Evolutionary conservation across 2,329 filamentous ascomycete species (phyloP), one percentile per base, ranked within the genome.

Genomic region (Leptographium procerum): DNA sequence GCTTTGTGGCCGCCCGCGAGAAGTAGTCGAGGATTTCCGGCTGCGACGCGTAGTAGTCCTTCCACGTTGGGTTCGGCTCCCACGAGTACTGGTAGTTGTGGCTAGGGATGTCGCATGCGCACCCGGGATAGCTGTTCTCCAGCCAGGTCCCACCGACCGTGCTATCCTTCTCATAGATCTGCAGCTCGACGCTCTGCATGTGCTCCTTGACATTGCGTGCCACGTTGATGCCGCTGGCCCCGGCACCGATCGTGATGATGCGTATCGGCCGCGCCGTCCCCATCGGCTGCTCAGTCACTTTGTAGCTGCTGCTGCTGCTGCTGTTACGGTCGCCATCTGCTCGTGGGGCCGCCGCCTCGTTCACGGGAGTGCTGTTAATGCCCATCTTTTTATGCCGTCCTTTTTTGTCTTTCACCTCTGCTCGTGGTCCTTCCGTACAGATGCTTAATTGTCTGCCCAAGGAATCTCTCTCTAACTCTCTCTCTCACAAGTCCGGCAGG

Each of bases 171-270:
- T 64, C 63, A 57, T 64, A 64, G 13, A 62, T 55, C 9, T 52
- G 47, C 45, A 64, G 43, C 26, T 62, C 59, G 3, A 61, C n/a
- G 24, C 59, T 55, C 28, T 59, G 28, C 57, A 61, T 59, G 54
- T 60, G 59, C 51, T 50, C 24, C 22, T 60, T 59, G 33, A 60
- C 52, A 40, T 52, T 56, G 34, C 52, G 58, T 6, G 53, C 57
- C 5, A 61, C 28, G 28, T 61, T 61, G 24, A 63, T 56, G n/a
- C 62, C 62, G 50, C 59, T 61, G 19, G 59, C 59, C 10, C 77
- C 77, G 16, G 76, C 76, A 11, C 77, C 77, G 45, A 78, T 66
- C 59, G 71, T 73, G 16, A 79, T 68, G 26, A 70, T 61, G 22
- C 61, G 61, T 28, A 63, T 43, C 28, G 57, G 52, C 22, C 60